phyloP scores from a whole-genome alignment of 768 basidiomycete species.

The Favolaschia claudopus region DNA sequence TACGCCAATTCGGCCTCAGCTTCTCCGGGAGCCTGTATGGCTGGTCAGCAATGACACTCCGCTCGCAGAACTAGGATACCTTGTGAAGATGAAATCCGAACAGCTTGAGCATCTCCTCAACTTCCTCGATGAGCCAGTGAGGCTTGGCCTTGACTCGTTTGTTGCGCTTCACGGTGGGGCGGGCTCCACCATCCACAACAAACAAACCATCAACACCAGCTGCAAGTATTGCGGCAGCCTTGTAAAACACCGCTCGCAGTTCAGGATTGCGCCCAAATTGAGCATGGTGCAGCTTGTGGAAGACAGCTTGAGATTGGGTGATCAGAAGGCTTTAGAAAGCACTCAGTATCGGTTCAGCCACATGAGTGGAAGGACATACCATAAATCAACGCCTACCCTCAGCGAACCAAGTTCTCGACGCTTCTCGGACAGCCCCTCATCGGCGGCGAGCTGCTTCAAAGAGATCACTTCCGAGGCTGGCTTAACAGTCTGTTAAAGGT shows the following conservation, averaged over 20 bases:
- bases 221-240: constrained; percentile 44
- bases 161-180: constrained; percentile 51
- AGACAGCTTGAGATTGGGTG: constrained; percentile 6
- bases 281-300: constrained; percentile 19
- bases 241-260: constrained; percentile 52
- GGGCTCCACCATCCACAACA: constrained; percentile 57
- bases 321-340: constrained; percentile 13
- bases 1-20: constrained; percentile 53
- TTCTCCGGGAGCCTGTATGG: constrained; percentile 48
- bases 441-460: too few relatives aligned
- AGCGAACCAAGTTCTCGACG: background rate
- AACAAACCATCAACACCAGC: constrained; percentile 50
- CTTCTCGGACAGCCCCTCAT: too few relatives aligned
- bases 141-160: constrained; percentile 38
- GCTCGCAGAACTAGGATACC: constrained; percentile 17
- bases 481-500: too few relatives aligned
- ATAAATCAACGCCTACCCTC: background rate
- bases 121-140: constrained; percentile 32
- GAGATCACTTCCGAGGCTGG: too few relatives aligned
- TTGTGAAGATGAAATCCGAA: constrained; percentile 49
- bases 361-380: background rate
- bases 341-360: background rate
- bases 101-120: constrained; percentile 42
- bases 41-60: background rate
- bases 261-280: constrained; percentile 51